These are phyloP conservation scores for Mariannaea sp. DNA, from an alignment of 2,329 filamentous ascomycete genomes.

Conservation along the genomic window DNA sequence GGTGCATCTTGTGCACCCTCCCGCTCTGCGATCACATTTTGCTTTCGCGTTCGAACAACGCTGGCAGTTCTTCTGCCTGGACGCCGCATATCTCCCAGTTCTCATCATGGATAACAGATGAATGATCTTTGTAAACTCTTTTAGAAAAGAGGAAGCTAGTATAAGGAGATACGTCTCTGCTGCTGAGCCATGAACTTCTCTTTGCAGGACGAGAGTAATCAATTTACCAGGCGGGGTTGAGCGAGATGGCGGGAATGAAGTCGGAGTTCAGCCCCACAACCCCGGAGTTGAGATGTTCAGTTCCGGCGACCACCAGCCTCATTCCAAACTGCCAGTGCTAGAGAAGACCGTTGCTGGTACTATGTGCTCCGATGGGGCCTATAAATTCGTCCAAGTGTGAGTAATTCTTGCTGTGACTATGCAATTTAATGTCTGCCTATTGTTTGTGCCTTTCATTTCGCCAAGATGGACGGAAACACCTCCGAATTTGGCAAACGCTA, in stretches of 20 bases:
- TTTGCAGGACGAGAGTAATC: neutral
- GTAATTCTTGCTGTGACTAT: too few species aligned
- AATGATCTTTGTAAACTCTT: neutral
- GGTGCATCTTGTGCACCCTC: slow-evolving; percentile 42
- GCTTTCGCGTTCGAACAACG: slow-evolving; percentile 45
- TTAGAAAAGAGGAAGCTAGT: neutral
- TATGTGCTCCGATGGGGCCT: too few species aligned
- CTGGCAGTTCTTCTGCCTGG: slow-evolving; percentile 48
- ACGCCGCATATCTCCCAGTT: slow-evolving; percentile 39
- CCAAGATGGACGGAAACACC: neutral
- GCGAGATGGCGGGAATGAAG: too few species aligned
- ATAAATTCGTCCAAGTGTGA: too few species aligned
- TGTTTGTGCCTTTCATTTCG: too few species aligned
- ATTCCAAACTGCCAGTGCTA: neutral
- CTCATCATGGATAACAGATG: slow-evolving; percentile 6
- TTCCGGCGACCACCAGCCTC: too few species aligned
- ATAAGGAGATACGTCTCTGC: neutral
- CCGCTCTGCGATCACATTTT: slow-evolving; percentile 46
- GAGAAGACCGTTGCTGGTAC: too few species aligned
- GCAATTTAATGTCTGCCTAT: too few species aligned
- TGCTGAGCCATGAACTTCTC: too few species aligned
- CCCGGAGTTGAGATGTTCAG: neutral
- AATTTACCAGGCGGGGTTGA: too few species aligned
- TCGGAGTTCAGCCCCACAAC: neutral
- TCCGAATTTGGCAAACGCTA: slow-evolving; percentile 13